These are phyloP conservation scores for Colletotrichum kahawae DNA, from an alignment of 2,329 filamentous ascomycete species.

Conservation along the genomic window DNA sequence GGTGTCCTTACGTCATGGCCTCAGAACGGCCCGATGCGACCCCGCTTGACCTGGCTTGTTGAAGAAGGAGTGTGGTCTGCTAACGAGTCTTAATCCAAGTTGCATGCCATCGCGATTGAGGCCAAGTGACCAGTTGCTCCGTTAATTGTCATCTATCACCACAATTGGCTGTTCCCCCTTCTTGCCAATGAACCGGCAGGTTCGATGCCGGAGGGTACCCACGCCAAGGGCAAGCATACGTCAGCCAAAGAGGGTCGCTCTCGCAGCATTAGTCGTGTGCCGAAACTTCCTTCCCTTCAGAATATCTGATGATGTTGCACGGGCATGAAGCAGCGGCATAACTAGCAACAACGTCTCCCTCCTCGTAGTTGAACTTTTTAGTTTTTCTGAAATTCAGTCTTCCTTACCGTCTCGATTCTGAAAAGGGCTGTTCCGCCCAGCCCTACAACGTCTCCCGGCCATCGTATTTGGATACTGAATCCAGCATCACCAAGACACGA, in stretches of 20 bases:
- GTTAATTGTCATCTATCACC: background rate
- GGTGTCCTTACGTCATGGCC: background rate
- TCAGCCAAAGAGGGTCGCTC: conserved; percentile 20
- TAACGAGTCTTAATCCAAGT: background rate
- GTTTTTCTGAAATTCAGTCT: background rate
- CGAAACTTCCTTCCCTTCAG: conserved; percentile 2
- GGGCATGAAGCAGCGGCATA: background rate
- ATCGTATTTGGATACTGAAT: background rate
- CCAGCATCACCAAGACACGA: background rate
- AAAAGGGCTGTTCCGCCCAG: background rate
- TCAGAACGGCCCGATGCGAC: background rate
- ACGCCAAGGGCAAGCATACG: conserved; percentile 20
- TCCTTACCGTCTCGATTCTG: background rate
- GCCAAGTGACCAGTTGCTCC: conserved; percentile 15
- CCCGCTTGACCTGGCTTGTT: background rate
- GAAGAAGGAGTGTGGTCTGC: background rate
- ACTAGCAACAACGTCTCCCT: background rate
- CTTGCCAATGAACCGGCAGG: conserved; percentile 5
- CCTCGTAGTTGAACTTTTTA: background rate
- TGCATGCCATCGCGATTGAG: background rate
- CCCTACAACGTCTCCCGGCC: background rate
- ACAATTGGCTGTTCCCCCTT: background rate
- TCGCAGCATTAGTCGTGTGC: conserved; percentile 14
- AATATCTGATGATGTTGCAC: background rate
- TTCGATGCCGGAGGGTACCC: conserved; percentile 14